phyloP scores from a whole-genome alignment of 2,329 filamentous ascomycete genomes.

The Madurella fahalii region DNA sequence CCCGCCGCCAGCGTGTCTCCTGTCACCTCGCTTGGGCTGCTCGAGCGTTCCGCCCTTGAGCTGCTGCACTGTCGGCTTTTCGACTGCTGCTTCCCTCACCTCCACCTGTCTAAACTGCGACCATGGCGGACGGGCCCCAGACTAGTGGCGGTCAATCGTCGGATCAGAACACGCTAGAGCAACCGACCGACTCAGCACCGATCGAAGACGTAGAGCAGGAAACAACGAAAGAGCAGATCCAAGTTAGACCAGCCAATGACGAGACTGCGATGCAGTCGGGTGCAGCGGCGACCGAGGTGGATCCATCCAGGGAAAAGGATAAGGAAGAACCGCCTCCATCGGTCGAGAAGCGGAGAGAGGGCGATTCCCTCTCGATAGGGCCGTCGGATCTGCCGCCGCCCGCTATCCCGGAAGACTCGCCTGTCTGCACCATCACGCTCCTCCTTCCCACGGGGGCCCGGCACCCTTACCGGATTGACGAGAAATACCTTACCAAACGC shows the following conservation, averaged over 20 bases:
- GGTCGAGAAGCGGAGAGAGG: slow-evolving; percentile 26
- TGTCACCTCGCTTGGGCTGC: background rate
- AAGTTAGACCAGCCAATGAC: slow-evolving; percentile 1
- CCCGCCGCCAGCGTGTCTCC: background rate
- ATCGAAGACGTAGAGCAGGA: slow-evolving; percentile 3
- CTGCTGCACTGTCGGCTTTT: background rate
- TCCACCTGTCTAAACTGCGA: background rate
- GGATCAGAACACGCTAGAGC: slow-evolving; percentile 2
- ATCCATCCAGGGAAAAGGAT: slow-evolving; percentile 26
- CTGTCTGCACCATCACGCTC: slow-evolving; percentile 70
- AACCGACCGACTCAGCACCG: slow-evolving; percentile 7
- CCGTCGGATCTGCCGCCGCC: slow-evolving; percentile 24
- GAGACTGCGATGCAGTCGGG: slow-evolving; percentile 8
- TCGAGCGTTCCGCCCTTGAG: background rate
- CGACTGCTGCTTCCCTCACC: background rate
- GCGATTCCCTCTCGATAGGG: slow-evolving; percentile 34
- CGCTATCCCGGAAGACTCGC: slow-evolving; percentile 27
- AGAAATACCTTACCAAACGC: slow-evolving; percentile 76
- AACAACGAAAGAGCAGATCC: background rate
- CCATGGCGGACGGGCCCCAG: slow-evolving; percentile 18
- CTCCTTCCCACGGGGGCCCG: slow-evolving; percentile 76
- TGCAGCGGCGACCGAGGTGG: slow-evolving; percentile 2
- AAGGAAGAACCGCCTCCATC: slow-evolving; percentile 28
- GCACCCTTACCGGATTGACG: slow-evolving; percentile 87
- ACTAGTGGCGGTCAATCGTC: slow-evolving; percentile 1